phyloP scores from a whole-genome alignment of 768 basidiomycete genomes.

The Jaapia argillacea region DNA sequence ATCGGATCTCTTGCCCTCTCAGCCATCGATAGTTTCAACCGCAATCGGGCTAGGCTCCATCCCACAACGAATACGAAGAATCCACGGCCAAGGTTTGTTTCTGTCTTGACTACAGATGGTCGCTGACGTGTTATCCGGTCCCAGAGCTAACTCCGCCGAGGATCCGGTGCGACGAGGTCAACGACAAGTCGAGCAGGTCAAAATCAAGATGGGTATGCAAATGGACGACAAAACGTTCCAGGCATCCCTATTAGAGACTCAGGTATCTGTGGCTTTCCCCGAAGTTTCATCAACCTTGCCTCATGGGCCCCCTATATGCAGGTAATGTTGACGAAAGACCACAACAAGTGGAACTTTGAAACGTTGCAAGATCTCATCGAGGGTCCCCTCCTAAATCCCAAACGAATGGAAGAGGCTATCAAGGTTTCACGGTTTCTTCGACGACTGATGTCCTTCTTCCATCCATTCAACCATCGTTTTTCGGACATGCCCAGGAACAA shows the following conservation, averaged over 20 bases:
- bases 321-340: slow-evolving; percentile 85
- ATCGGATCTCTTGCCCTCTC: slow-evolving; percentile 79
- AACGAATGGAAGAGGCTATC: slow-evolving; percentile 90
- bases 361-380: slow-evolving; percentile 82
- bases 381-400: slow-evolving; percentile 85
- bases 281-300: not conserved
- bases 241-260: slow-evolving; percentile 73
- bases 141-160: slow-evolving; percentile 71
- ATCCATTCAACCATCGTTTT: slow-evolving; percentile 84
- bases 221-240: slow-evolving; percentile 96
- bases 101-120: too few species aligned
- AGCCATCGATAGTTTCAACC: slow-evolving; percentile 86
- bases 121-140: not conserved
- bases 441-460: slow-evolving; percentile 88
- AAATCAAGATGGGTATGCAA: slow-evolving; percentile 83
- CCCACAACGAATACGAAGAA: slow-evolving; percentile 39
- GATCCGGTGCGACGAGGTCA: slow-evolving; percentile 84
- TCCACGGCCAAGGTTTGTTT: slow-evolving; percentile 56
- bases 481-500: slow-evolving; percentile 68
- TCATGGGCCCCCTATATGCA: slow-evolving; percentile 16
- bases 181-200: slow-evolving; percentile 82
- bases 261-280: slow-evolving; percentile 33
- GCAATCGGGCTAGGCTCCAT: slow-evolving; percentile 71
- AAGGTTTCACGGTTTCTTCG: slow-evolving; percentile 82
- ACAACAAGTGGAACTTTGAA: slow-evolving; percentile 89